A percentile compares a stretch with the other conserved stretches of the same genome.
These are phyloP conservation scores for Aspergillus sp. DNA, from an alignment of 2,329 filamentous ascomycete genomes.

Conservation along the genomic window DNA sequence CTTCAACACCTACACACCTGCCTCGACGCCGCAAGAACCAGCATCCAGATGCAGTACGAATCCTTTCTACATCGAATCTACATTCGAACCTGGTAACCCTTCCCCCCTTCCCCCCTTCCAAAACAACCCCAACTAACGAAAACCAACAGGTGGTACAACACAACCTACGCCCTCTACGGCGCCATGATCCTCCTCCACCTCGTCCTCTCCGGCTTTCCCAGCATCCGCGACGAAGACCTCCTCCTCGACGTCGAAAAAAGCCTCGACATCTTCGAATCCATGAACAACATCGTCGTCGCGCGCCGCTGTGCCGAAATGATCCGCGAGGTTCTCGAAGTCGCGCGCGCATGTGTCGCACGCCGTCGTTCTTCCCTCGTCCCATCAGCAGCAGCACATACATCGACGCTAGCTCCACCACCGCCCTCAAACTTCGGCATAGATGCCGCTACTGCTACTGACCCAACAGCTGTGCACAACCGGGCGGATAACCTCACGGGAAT, in stretches of 20 bases:
- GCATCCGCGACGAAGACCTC: constrained; percentile 23
- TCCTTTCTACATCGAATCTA: constrained; percentile 33
- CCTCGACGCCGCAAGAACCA: constrained; percentile 28
- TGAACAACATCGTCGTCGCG: constrained; percentile 34
- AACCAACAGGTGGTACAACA: constrained; percentile 32
- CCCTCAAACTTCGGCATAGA: not conserved
- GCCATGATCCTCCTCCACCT: constrained; percentile 36
- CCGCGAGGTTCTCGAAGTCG: constrained; percentile 30
- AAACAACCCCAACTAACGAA: not conserved
- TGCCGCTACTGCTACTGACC: not conserved
- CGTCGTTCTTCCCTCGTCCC: constrained; percentile 1
- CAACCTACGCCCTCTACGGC: constrained; percentile 36
- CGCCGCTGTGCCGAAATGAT: constrained; percentile 35
- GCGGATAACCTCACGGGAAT: not conserved
- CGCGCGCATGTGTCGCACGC: constrained; percentile 20
- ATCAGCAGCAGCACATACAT: not conserved
- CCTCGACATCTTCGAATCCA: constrained; percentile 34
- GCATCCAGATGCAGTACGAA: constrained; percentile 33
- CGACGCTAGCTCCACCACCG: not conserved
- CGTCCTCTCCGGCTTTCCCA: constrained; percentile 15
- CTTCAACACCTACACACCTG: constrained; percentile 29
- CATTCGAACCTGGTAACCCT: constrained; percentile 31
- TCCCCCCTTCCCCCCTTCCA: not conserved
- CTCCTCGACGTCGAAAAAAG: constrained; percentile 32
- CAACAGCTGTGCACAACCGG: not conserved